A percentile compares a stretch with the other conserved stretches of the same genome.
Evolutionary conservation across 129 eudicot genomes (phyloP).

Genomic region (Heracleum sosnowskyi): DNA sequence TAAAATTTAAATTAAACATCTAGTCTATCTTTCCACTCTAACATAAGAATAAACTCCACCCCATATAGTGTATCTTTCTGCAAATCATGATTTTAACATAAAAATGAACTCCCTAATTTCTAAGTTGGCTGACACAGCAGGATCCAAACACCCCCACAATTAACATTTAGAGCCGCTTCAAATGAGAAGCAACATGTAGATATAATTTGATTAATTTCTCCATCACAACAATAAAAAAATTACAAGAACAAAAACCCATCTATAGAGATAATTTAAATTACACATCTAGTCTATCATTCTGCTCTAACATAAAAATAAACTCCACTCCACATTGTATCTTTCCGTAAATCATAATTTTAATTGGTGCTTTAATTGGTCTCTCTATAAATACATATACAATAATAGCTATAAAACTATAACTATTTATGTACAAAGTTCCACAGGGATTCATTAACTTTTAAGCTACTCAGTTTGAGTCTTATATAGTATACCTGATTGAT

Average conservation of each 20-base stretch:
- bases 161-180: background rate
- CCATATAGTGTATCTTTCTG: background rate
- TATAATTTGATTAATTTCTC: too few species aligned
- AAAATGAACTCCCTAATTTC: too few species aligned
- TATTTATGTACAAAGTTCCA: background rate
- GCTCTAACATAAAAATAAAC: background rate
- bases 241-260: background rate
- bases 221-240: background rate
- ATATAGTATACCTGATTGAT: conserved; percentile 31
- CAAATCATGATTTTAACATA: background rate
- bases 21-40: background rate
- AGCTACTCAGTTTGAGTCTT: background rate
- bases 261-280: background rate
- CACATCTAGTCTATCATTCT: background rate
- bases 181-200: background rate
- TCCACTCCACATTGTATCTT: background rate
- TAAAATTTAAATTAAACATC: background rate
- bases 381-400: background rate
- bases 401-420: background rate
- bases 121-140: background rate
- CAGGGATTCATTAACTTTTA: background rate
- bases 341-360: background rate
- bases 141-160: background rate
- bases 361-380: background rate
- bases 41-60: background rate